These are phyloP conservation scores for Phytophthora tentaculata DNA, from an alignment of 352 stramenopile species.

Conservation along the genomic window DNA sequence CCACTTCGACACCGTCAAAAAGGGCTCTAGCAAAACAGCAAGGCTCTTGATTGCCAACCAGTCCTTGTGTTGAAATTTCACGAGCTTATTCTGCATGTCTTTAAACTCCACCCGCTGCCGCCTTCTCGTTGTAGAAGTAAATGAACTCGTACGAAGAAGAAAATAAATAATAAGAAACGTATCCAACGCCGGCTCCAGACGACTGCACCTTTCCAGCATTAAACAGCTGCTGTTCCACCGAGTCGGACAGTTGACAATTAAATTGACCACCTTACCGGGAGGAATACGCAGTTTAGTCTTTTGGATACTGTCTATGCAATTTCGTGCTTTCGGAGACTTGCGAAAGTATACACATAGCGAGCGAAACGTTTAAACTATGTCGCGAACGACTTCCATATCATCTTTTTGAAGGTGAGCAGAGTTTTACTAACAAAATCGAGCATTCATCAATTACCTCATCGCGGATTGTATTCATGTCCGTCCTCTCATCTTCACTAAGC, in stretches of 20 bases:
- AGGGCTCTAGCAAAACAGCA: neutral
- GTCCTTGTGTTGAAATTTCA: neutral
- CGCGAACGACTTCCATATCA: slow-evolving; percentile 2
- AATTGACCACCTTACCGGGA: neutral
- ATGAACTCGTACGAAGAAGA: no score
- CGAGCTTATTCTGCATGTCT: neutral
- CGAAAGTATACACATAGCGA: no score
- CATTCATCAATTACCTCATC: slow-evolving; percentile 2
- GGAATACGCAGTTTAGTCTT: neutral
- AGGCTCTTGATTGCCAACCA: neutral
- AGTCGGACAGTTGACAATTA: neutral
- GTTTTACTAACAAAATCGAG: slow-evolving; percentile 3
- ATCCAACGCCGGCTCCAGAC: neutral
- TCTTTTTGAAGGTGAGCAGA: neutral
- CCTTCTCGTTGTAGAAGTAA: no score
- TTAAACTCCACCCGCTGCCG: neutral
- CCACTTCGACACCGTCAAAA: neutral
- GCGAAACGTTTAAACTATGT: slow-evolving; percentile 9
- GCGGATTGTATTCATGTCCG: neutral
- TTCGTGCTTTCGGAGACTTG: slow-evolving; percentile 7
- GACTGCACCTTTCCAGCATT: neutral
- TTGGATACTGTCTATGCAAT: neutral
- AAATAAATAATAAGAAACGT: neutral
- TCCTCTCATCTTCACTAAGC: slow-evolving; percentile 4
- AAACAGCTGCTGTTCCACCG: neutral